Base-by-base conservation (phyloP, 345 rosid genomes). In the Mangifera indica region DNA sequence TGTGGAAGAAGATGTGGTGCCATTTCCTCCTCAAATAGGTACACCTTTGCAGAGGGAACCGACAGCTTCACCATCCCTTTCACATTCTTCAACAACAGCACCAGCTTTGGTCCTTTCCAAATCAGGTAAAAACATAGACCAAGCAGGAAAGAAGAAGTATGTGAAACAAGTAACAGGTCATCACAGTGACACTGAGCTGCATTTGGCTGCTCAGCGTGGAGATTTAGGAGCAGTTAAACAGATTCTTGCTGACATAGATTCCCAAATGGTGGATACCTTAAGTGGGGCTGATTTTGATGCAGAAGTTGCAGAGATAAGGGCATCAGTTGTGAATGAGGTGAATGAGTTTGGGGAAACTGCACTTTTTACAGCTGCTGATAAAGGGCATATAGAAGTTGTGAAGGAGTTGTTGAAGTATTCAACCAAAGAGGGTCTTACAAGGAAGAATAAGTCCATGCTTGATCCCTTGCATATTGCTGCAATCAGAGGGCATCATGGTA, bases 81-180 rank as follows among this genome's bases (percentile, higher is more conserved):
- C 98, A 29, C 96, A 96, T 0, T 86, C 98, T 37, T 82, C 98
- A 48, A 80, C 95, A 10, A 76, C 32, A 29, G 32, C 32, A 29
- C 32, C 32, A 29, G 32, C 97, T 73, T 80, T 91, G 69, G 91
- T 88, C 57, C 75, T 92, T 48, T 87, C 91, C 53, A 89, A 87
- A 56, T 92, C 98, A 0, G 97, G 96, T 64, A 93, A 91, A 74
- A 78, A 82, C 45, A 94, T 95, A n/a, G 99, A 95, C 70, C 98
- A 92, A 74, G 97, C 94, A 1, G 90, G 88, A 5, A 95, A 82
- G 76, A 91, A 91, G 77, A 95, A 89, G 90, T 89, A 91, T 73
- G 94, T 93, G n/a, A 93, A 93, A 81, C 98, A 93, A 78, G 97
- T 93, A 51, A 94, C 94, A 0, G 96, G 92, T 61, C 97, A 92